Base-by-base conservation (phyloP, 768 basidiomycete species). In the Psilocybe sp. region DNA sequence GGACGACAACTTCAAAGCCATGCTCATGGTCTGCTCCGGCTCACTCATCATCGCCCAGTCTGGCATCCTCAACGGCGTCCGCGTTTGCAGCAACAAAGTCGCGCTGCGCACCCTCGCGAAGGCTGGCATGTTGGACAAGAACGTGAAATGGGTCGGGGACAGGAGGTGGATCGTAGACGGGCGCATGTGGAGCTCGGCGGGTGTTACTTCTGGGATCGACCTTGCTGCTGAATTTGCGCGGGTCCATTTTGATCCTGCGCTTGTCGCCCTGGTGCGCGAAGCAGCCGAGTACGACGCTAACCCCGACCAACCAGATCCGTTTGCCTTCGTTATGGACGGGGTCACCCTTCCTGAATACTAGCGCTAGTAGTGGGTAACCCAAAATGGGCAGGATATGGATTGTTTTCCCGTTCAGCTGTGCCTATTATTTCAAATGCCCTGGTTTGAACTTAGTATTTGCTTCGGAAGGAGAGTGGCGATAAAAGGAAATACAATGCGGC, bases 101-200 rank as follows among this genome's bases (percentile, higher is more conserved):
- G 55, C 33, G 0, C 31, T 65, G 15, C 47, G 45, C 8, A 33
- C n/a, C 5, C n/a, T 56, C 1, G 55, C 57, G 1, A 10, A 54
- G 11, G 42, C 32, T 1, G 57, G 56, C 2, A 2, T 16, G 23
- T 49, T 62, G 23, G 53, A 55, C 32, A 60, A 52, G 44, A 61
- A 62, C 10, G 64, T 67, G 10, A 64, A 58, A 6, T 65, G 64
- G 66, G 55, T 67, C 11, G 58, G 59, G 15, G 63, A 67, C 46
- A 51, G 55, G 28, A 39, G 63, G 40, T 67, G 63, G 59, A 55
- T 56, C 16, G 48, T 61, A 3, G 66, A 67, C 39, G 61, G 63
- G 12, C 64, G 64, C 51, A 49, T 65, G 2, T 65, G 64, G 64
- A 65, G 61, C 18, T 51, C 59, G 1, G 64, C 54, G 11, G 65